Evolutionary conservation across 495 filamentous ascomycete genomes (phyloP).

Genomic region (Bacidia rubella): DNA sequence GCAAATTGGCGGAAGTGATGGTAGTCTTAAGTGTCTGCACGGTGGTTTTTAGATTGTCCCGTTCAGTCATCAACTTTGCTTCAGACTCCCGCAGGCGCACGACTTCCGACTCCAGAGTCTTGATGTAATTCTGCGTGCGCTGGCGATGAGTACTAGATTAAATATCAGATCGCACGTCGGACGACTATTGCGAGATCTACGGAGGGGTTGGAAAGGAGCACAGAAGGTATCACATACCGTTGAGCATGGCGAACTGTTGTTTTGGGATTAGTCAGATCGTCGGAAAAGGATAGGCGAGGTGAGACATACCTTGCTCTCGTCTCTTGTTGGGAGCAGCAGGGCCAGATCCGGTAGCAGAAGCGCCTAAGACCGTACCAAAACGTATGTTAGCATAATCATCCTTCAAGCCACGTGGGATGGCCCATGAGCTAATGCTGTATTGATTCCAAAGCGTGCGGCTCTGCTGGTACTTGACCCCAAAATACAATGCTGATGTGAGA

Average conservation of each 20-base stretch:
- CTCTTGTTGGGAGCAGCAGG: slow-evolving; percentile 18
- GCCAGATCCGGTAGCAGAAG: slow-evolving; percentile 12
- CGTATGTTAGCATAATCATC: slow-evolving; percentile 15
- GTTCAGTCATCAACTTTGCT: slow-evolving; percentile 10
- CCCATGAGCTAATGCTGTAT: not conserved
- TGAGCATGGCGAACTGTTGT: slow-evolving; percentile 18
- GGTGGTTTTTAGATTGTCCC: slow-evolving; percentile 15
- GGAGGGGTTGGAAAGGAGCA: no score
- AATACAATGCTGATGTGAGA: no score
- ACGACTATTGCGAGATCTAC: not conserved
- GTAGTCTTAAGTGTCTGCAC: slow-evolving; percentile 11
- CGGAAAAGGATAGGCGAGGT: not conserved
- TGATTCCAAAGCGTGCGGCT: not conserved
- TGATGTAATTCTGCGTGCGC: slow-evolving; percentile 22
- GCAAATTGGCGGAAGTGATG: slow-evolving; percentile 8
- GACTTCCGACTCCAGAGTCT: slow-evolving; percentile 19
- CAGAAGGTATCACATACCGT: slow-evolving; percentile 12
- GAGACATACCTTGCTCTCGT: slow-evolving; percentile 15
- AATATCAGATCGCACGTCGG: not conserved
- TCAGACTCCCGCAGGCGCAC: slow-evolving; percentile 18
- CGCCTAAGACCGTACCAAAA: not conserved
- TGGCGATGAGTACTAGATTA: slow-evolving; percentile 18
- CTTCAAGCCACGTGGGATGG: not conserved
- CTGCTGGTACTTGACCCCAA: no score
- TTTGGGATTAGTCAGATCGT: slow-evolving; percentile 1